Conservation (phyloP, 75 land plant species). For the Azolla pinnata region DNA sequence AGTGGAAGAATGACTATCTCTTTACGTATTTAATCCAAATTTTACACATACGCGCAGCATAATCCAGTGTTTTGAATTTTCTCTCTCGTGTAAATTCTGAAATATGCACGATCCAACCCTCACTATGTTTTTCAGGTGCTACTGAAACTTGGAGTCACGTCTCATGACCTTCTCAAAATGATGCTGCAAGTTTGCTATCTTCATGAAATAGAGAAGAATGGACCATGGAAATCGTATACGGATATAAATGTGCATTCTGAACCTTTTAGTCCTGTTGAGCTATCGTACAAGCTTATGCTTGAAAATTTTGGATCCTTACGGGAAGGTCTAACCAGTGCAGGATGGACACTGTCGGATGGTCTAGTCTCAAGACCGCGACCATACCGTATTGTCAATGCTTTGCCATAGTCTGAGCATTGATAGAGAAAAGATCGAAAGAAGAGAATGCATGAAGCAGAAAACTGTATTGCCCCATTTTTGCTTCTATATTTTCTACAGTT, state of each 20-base stretch:
- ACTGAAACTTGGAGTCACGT: conserved; percentile 55
- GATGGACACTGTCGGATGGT: conserved; percentile 69
- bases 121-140: conserved; percentile 53
- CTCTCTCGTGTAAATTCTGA: too few species aligned
- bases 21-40: too few species aligned
- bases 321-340: conserved; percentile 36
- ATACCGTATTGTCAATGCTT: too few species aligned
- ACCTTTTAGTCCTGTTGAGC: conserved; percentile 23
- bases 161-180: conserved; percentile 80
- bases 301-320: conserved; percentile 52
- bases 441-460: too few species aligned
- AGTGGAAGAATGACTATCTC: too few species aligned
- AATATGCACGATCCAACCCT: too few species aligned
- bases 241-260: conserved; percentile 22
- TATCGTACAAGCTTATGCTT: conserved; percentile 51
- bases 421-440: too few species aligned
- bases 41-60: too few species aligned
- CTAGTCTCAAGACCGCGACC: conserved; percentile 80
- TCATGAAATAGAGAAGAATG: conserved; percentile 45
- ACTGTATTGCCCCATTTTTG: too few species aligned
- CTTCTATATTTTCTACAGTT: too few species aligned
- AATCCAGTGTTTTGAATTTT: too few species aligned
- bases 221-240: background rate
- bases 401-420: too few species aligned
- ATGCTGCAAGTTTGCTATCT: conserved; percentile 72